Base-by-base conservation (phyloP, 306 rosid genomes). In the Heteromeles arbutifolia region DNA sequence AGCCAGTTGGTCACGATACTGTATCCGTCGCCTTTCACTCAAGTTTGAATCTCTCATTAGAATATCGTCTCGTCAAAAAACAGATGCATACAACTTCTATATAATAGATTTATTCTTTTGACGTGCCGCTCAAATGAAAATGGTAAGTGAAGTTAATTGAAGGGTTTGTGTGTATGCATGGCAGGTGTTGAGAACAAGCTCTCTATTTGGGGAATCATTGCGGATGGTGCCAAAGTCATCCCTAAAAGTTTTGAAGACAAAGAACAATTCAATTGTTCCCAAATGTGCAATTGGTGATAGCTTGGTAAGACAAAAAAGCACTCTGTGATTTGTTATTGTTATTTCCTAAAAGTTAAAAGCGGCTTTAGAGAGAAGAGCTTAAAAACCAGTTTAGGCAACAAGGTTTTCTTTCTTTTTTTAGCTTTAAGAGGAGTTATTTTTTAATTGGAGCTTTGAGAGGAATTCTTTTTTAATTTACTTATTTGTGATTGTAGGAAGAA, bases 251-350 rank as follows among this genome's bases (percentile, higher is more conserved):
- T 85, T 87, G 7, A 90, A 82, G 89, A 25, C 89, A 53, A 92
- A 77, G 84, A 80, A 62, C 68, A 54, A 80, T 69, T 85, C 93
- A 64, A 41, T 79, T 24, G 73, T 80, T 66, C 86, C 96, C 54
- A 90, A 85, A 89, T 89, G 97, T 62, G 98, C 79, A 78, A 88
- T 96, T 77, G 99, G 98, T 3, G 99, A 96, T 77, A 88, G 93
- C 82, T 63, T 96, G 97, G 99, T 92, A 80, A 87, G 96, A 70
- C 21, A 11, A 21, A 14, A 41, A 11, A 48, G 22, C 1, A 37
- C 53, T 48, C 4, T 48, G 53, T 48, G 53, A 15, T 48, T 48
- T 15, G 3, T 32, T 41, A 25, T 13, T 52, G 43, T 12, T 39
- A 17, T 71, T 34, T 68, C 44, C 12, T 25, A 7, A 8, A 52